Conservation (phyloP, 148 eudicot genomes). For the Rhododendron ferrugineum region DNA sequence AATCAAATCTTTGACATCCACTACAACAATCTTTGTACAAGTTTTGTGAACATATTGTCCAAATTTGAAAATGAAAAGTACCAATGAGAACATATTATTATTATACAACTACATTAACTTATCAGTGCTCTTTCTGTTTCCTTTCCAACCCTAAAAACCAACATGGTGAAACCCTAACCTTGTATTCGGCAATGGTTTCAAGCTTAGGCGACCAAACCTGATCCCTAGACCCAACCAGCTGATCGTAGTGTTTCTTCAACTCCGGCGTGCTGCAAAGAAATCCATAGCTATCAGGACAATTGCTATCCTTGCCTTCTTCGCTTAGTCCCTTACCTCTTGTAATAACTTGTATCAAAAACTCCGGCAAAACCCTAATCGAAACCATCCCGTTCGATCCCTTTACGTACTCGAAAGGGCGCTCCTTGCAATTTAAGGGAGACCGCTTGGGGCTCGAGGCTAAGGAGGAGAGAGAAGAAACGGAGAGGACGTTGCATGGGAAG, state of each 20-base stretch:
- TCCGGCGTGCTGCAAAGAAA: conserved; percentile 79
- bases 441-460: conserved; percentile 20
- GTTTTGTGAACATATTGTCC: background rate
- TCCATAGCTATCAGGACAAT: background rate
- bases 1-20: background rate
- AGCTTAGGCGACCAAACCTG: conserved; percentile 77
- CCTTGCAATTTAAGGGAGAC: conserved; percentile 20
- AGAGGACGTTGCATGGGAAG: conserved; percentile 37
- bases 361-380: conserved; percentile 64
- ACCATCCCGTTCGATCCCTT: conserved; percentile 62
- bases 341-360: conserved; percentile 45
- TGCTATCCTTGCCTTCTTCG: background rate
- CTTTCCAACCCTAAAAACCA: conserved; percentile 49
- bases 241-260: conserved; percentile 61
- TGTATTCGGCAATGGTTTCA: conserved; percentile 60
- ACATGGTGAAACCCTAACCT: conserved; percentile 54
- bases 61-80: background rate
- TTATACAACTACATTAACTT: background rate
- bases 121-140: conserved; percentile 25
- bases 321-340: conserved; percentile 15
- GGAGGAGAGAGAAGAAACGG: conserved; percentile 50
- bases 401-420: conserved; percentile 55
- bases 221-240: conserved; percentile 54
- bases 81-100: background rate
- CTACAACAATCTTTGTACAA: background rate